phyloP scores from a whole-genome alignment of 768 basidiomycete species.

The Suillus placidus region DNA sequence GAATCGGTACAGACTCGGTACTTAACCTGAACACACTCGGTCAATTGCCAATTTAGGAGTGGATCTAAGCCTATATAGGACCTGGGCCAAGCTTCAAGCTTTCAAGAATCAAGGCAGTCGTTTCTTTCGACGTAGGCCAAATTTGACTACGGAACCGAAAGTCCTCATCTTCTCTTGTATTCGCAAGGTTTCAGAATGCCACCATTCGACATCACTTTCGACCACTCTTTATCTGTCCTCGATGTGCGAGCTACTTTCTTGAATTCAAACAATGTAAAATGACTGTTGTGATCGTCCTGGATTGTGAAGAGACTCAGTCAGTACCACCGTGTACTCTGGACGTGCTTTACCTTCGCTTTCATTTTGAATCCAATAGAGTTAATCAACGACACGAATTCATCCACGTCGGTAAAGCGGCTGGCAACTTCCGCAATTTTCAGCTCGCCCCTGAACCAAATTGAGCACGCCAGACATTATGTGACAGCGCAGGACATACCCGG shows the following conservation, averaged over 20 bases:
- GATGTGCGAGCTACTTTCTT: constrained; percentile 53
- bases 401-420: constrained; percentile 73
- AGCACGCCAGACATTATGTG: constrained; percentile 7
- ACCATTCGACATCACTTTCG: constrained; percentile 51
- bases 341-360: constrained; percentile 57
- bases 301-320: background rate
- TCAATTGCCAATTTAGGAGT: background rate
- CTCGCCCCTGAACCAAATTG: constrained; percentile 57
- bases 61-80: background rate
- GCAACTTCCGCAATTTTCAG: constrained; percentile 89
- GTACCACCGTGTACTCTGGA: background rate
- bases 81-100: background rate
- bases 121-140: background rate
- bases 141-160: background rate
- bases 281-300: constrained; percentile 81
- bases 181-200: constrained; percentile 83
- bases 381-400: constrained; percentile 68
- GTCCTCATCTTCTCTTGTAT: constrained; percentile 78
- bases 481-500: constrained; percentile 56
- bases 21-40: background rate
- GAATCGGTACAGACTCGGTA: constrained; percentile 3
- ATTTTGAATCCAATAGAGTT: constrained; percentile 73
- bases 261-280: constrained; percentile 87
- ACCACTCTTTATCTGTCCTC: constrained; percentile 64
- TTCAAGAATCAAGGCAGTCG: too few species aligned